A percentile compares a stretch with the other conserved stretches of the same genome.
Evolutionary conservation across 495 filamentous ascomycete species (phyloP).

Genomic region (Staphylotrichum tortipilum): DNA sequence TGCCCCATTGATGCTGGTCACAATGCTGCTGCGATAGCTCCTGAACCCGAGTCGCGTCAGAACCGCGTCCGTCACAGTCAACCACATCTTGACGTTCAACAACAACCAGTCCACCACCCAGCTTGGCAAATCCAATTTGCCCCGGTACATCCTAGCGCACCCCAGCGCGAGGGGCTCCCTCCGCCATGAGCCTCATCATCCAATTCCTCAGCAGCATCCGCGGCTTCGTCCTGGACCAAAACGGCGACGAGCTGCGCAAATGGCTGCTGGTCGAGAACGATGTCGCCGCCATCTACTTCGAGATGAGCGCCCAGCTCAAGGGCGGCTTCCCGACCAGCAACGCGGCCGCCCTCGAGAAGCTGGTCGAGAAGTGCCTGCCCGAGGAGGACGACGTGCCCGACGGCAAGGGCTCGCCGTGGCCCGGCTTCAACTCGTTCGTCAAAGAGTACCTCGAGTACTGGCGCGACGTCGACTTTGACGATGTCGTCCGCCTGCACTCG

Average conservation of each 20-base stretch:
- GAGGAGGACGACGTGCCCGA: slow-evolving; percentile 40
- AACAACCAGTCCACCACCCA: no score
- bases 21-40: no score
- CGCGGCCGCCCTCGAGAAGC: slow-evolving; percentile 47
- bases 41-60: no score
- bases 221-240: slow-evolving; percentile 27
- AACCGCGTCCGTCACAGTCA: no score
- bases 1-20: no score
- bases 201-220: slow-evolving; percentile 36
- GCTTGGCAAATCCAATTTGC: no score
- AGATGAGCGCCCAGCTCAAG: slow-evolving; percentile 59
- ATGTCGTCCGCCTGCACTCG: slow-evolving; percentile 66
- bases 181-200: slow-evolving; percentile 29
- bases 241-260: slow-evolving; percentile 34
- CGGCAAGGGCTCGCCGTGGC: slow-evolving; percentile 55
- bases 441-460: slow-evolving; percentile 71
- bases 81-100: no score
- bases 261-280: slow-evolving; percentile 39
- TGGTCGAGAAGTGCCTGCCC: slow-evolving; percentile 50
- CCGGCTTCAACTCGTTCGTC: slow-evolving; percentile 66
- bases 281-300: slow-evolving; percentile 51
- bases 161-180: no score
- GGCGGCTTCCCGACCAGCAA: slow-evolving; percentile 44
- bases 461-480: slow-evolving; percentile 65
- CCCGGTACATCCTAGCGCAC: no score